phyloP scores from a whole-genome alignment of 1,284 basidiomycete genomes.

The Leccinum pachyderme region DNA sequence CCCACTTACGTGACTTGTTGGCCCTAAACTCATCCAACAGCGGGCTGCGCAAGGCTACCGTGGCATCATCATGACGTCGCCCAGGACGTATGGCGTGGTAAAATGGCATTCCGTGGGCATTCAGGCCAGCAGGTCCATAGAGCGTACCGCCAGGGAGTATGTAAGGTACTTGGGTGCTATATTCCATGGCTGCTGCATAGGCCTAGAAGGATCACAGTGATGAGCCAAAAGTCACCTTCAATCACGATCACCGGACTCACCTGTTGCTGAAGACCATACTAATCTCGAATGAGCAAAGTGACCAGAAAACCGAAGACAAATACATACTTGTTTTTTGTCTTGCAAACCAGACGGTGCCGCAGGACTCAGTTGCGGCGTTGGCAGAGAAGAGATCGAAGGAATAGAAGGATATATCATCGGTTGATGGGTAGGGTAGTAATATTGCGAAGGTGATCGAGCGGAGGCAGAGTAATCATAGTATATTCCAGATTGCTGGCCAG shows the following conservation, averaged over 20 bases:
- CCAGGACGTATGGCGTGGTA: constrained; percentile 42
- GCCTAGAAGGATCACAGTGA: constrained; percentile 41
- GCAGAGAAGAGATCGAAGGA: constrained; percentile 52
- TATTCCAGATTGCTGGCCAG: constrained; percentile 49
- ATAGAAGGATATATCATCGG: constrained; percentile 56
- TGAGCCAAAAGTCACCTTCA: constrained; percentile 42
- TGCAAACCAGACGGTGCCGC: constrained; percentile 41
- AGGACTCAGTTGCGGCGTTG: constrained; percentile 44
- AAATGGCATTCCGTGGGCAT: constrained; percentile 34
- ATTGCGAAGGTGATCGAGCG: constrained; percentile 53
- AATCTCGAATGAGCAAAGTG: constrained; percentile 9
- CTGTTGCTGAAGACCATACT: constrained; percentile 55
- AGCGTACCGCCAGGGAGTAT: constrained; percentile 44
- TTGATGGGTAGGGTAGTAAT: constrained; percentile 58
- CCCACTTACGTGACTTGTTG: constrained; percentile 79
- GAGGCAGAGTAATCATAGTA: constrained; percentile 60
- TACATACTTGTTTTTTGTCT: constrained; percentile 64
- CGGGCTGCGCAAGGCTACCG: constrained; percentile 55
- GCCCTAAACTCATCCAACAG: constrained; percentile 84
- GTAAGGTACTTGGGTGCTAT: constrained; percentile 46
- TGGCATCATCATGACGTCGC: constrained; percentile 41
- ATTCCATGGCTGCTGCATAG: constrained; percentile 46
- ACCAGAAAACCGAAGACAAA: constrained; percentile 6
- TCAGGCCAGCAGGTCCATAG: constrained; percentile 38
- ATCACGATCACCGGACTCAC: constrained; percentile 37